Evolutionary conservation across 768 basidiomycete genomes (phyloP).

Genomic region (Naganishia randhawae): DNA sequence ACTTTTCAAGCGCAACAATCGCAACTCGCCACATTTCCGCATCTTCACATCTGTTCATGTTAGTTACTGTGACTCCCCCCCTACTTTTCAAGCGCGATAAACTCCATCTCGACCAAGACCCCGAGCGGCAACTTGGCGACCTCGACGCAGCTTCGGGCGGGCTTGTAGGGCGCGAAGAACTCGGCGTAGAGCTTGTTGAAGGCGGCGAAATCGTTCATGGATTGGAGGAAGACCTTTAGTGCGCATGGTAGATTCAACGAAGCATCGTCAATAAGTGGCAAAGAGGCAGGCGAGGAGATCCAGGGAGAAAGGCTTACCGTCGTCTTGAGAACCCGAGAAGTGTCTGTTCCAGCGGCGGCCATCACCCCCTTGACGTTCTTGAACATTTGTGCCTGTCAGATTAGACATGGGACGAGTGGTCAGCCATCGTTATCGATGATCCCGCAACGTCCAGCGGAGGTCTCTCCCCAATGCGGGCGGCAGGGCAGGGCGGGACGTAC

Average conservation of each 20-base stretch:
- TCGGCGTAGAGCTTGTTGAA: constrained; percentile 78
- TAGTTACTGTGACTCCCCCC: not conserved
- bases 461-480: not conserved
- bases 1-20: too few species aligned
- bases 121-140: constrained; percentile 76
- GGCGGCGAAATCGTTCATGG: constrained; percentile 80
- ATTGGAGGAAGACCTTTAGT: constrained; percentile 78
- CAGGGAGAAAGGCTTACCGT: constrained; percentile 60
- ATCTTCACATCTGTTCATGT: not conserved
- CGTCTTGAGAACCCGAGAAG: constrained; percentile 82
- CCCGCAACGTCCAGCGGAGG: not conserved
- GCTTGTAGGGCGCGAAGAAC: constrained; percentile 86
- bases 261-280: not conserved
- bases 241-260: not conserved
- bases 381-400: constrained; percentile 63
- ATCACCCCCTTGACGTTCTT: constrained; percentile 80
- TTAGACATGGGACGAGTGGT: not conserved
- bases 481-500: constrained; percentile 36
- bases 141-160: constrained; percentile 88
- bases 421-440: not conserved
- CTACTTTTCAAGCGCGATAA: constrained; percentile 27
- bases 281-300: constrained; percentile 8
- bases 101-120: constrained; percentile 85
- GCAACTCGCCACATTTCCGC: not conserved
- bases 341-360: constrained; percentile 71